Evolutionary conservation across 2,329 filamentous ascomycete genomes (phyloP), one percentile per base, ranked within the genome.

Genomic region (Bipolaris bicolor): DNA sequence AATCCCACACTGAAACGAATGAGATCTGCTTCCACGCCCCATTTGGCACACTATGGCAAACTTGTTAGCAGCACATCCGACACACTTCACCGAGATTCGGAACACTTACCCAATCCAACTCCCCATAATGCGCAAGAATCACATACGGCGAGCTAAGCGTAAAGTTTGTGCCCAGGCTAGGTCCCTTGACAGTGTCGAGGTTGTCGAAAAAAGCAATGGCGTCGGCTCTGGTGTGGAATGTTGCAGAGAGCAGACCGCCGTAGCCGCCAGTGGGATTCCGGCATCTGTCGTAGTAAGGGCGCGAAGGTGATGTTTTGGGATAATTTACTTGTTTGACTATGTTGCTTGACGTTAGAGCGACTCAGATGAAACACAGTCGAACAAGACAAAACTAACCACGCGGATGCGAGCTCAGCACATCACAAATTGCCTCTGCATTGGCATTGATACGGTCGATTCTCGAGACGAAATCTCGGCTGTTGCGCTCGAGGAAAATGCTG

Each of bases 111-210:
- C 95, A 99, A n/a, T 93, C 88, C 40, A 98, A 77, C 80, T 99
- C 95, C 44, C 85, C 82, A 70, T 95, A 99, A 76, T 99, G 95
- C 4, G 95, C 95, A 31, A 99, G 78, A 33, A 99, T 81, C 20
- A 95, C 92, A 75, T 97, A 99, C 0, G 95, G 95, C 47, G 89
- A 96, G 55, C 89, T 89, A 36, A 99, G 81, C 0, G 95, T 98
- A 74, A 99, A 99, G 76, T 99, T 99, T 0, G 95, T 98, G 2
- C 95, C 95, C 48, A 99, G 81, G 76, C 92, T 97, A 0, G 95
- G 95, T 0, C 95, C 95, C 77, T 99, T 99, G 37, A 92, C 88
- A 1, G 92, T 95, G 61, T 96, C 87, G 15, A 99, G 80, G 11
- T 85, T 83, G 77, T 99, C 92, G 76, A 90, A 97, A 75, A 98